Evolutionary conservation across 352 stramenopile genomes (phyloP).

Genomic region (Globisporangium polare): DNA sequence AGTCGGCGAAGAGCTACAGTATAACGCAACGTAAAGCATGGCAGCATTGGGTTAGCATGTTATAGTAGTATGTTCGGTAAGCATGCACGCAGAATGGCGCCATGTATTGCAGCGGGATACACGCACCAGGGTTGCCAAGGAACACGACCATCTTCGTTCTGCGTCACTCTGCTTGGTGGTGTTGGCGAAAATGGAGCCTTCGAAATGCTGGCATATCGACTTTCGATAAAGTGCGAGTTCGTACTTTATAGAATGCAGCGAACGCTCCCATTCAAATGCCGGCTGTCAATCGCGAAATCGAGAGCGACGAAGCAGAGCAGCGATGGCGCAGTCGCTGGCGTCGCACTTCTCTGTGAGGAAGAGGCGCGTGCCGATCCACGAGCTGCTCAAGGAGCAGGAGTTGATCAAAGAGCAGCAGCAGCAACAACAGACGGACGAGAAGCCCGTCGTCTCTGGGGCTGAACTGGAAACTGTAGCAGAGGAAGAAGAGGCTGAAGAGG

Average conservation of each 20-base stretch:
- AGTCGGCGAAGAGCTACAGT: constrained; percentile 56
- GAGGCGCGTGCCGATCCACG: background rate
- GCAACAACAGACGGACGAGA: background rate
- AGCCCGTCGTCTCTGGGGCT: background rate
- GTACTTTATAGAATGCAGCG: constrained; percentile 1
- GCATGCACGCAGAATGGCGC: background rate
- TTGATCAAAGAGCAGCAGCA: background rate
- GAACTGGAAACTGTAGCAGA: background rate
- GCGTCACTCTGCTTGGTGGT: background rate
- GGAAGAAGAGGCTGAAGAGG: background rate
- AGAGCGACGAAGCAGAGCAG: background rate
- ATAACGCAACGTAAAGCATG: constrained; percentile 4
- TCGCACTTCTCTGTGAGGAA: constrained; percentile 18
- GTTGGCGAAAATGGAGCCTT: background rate
- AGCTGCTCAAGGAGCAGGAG: background rate
- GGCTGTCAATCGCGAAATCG: background rate
- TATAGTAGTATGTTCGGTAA: background rate
- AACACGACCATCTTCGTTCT: constrained; percentile 55
- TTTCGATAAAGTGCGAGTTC: constrained; percentile 2
- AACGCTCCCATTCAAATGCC: background rate
- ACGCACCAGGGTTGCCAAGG: constrained; percentile 64
- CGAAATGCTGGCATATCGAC: background rate
- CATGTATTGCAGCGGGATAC: background rate
- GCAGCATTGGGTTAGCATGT: background rate
- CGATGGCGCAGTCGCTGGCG: constrained; percentile 8